Evolutionary conservation across 805 yeast species (phyloP), one percentile per base, ranked within the genome.

Genomic region (Diddensiella caesifluorescens): DNA sequence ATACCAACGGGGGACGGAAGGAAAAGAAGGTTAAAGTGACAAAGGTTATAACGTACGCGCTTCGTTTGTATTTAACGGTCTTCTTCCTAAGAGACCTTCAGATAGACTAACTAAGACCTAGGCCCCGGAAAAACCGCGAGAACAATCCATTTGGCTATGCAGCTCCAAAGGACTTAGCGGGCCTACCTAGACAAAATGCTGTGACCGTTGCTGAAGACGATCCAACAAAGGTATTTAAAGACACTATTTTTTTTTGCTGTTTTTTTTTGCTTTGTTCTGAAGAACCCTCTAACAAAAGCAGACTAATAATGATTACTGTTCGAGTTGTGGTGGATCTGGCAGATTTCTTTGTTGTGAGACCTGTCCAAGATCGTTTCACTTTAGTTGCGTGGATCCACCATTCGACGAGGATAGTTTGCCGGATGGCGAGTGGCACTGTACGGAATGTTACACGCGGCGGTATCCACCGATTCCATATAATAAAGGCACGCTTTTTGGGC

Each of bases 281-380:
- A 9, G 39, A 7, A 10, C 30, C 30, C 18, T 22, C 20, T n/a
- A 23, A 13, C 50, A 28, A 39, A 39, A 28, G n/a, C 31, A 53
- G 52, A 53, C 64, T 45, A 92, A 90, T 59, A 94, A 89, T 47
- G 98, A 90, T 60, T 89, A 73, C 60, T 90, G 98, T 57, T 69
- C 84, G n/a, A 72, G 92, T 0, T 90, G 98, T 65, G 89, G 94
- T 1, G 85, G 87, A 21, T 69, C 88, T 0, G 98, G 98, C 9
- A 72, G 84, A 21, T 88, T 90, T 53, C 68, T 90, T 19, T 92
- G 97, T 63, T 90, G 98, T 64, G 98, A 90, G 53, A 71, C 84
- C 1, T 90, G 98, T 62, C 96, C 97, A 0, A 73, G 73, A 53
- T 84, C 95, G 1, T 92, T 90, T 63, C 98, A 90, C 59, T 87